A percentile compares a stretch with the other conserved stretches of the same genome.
These are phyloP conservation scores for Naegleria gruberi DNA, from an alignment of 208 protist species.

Conservation along the genomic window DNA sequence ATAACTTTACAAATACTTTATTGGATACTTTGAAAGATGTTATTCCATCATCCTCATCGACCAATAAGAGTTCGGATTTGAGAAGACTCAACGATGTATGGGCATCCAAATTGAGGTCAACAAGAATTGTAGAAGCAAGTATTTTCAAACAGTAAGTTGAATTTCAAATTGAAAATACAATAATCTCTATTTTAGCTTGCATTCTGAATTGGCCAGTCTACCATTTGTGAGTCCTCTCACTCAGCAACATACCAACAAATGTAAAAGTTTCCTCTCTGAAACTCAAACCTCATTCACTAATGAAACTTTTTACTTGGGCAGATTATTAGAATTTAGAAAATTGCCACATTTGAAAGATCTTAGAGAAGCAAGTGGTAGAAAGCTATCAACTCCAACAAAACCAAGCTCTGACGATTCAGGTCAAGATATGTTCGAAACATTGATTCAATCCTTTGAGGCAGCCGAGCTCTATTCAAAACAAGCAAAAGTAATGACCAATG, in stretches of 20 bases:
- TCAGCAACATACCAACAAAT: background rate
- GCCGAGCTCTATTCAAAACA: background rate
- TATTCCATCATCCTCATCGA: background rate
- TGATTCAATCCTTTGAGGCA: background rate
- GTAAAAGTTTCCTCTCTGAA: background rate
- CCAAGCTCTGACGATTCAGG: background rate
- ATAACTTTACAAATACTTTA: background rate
- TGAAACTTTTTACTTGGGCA: background rate
- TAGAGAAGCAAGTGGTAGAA: background rate
- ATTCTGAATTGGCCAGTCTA: background rate
- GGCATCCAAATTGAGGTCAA: background rate
- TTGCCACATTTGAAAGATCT: background rate
- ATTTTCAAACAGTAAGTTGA: background rate
- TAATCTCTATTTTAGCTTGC: background rate
- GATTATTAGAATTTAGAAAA: background rate
- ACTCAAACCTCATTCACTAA: background rate
- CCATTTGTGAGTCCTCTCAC: background rate
- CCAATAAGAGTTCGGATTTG: background rate
- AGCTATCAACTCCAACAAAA: background rate
- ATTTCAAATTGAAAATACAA: background rate
- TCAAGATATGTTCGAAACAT: background rate
- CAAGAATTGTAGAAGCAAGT: background rate
- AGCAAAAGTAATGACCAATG: background rate
- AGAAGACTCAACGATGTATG: background rate
- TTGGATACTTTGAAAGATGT: background rate